Conservation (phyloP, 2,329 filamentous ascomycete species). For the Colletotrichum tamarilloi region DNA sequence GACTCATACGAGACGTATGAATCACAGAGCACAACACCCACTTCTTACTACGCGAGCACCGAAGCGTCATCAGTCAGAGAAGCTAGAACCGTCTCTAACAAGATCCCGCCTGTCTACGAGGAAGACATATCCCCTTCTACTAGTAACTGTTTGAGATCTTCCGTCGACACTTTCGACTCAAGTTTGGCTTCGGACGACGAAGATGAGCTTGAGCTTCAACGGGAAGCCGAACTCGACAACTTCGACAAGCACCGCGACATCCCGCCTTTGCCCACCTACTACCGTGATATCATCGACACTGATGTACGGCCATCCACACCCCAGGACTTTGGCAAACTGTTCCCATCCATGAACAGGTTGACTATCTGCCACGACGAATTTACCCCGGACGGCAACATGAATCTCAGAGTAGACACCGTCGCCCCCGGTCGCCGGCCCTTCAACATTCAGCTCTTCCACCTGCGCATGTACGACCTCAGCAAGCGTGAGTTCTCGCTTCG, state of each 20-base stretch:
- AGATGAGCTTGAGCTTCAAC: constrained; percentile 45
- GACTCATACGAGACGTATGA: constrained; percentile 54
- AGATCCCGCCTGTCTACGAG: constrained; percentile 37
- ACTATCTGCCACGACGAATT: constrained; percentile 91
- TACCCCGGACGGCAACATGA: constrained; percentile 95
- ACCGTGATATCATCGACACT: constrained; percentile 70
- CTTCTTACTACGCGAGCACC: constrained; percentile 56
- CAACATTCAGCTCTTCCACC: constrained; percentile 84
- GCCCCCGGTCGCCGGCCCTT: constrained; percentile 74
- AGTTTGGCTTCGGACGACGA: constrained; percentile 73
- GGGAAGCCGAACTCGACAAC: constrained; percentile 49
- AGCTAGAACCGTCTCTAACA: constrained; percentile 20
- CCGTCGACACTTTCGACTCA: constrained; percentile 84
- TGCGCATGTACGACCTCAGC: constrained; percentile 92
- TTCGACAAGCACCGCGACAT: constrained; percentile 49
- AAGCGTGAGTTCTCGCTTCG: constrained; percentile 90
- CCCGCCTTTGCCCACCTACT: constrained; percentile 67
- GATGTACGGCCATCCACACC: constrained; percentile 82
- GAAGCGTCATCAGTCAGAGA: constrained; percentile 49
- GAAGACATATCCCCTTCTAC: constrained; percentile 54
- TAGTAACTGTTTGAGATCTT: constrained; percentile 64
- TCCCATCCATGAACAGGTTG: constrained; percentile 85
- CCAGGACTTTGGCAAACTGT: constrained; percentile 83
- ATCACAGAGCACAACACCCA: constrained; percentile 60
- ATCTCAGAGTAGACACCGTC: constrained; percentile 87